These are phyloP conservation scores for Citrus sp. DNA, from an alignment of 345 rosid species.

Conservation along the genomic window DNA sequence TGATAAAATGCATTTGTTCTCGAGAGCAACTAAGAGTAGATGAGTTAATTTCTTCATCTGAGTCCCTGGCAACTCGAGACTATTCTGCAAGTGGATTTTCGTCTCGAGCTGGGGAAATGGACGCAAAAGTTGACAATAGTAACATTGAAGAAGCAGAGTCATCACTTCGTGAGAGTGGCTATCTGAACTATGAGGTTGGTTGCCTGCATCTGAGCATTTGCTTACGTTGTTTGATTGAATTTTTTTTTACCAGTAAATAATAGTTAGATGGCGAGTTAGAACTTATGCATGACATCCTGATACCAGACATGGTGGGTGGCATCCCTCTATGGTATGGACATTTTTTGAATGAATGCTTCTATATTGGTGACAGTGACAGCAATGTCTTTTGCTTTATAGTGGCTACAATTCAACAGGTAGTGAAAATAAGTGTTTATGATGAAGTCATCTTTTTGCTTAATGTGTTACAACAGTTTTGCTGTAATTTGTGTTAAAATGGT, in stretches of 20 bases:
- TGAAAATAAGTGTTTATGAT: background rate
- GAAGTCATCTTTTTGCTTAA: background rate
- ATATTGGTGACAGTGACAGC: background rate
- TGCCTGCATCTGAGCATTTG: constrained; percentile 6
- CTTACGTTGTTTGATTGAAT: background rate
- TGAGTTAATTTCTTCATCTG: constrained; percentile 52
- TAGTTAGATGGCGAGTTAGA: background rate
- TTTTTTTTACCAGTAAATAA: background rate
- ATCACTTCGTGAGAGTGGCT: constrained; percentile 78
- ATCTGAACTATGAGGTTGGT: constrained; percentile 69
- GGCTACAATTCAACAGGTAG: background rate
- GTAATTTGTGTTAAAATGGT: background rate
- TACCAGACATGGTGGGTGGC: background rate
- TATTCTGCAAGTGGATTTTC: constrained; percentile 72
- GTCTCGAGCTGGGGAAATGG: constrained; percentile 57
- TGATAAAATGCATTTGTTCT: constrained; percentile 74
- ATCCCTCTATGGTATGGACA: background rate
- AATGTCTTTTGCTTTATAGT: background rate
- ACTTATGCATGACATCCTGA: background rate
- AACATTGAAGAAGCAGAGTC: constrained; percentile 84
- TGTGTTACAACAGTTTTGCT: no score
- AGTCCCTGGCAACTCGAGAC: constrained; percentile 76
- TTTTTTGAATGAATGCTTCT: background rate
- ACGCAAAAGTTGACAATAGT: constrained; percentile 56
- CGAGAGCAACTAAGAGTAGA: constrained; percentile 49